Conservation (phyloP, 2,329 filamentous ascomycete genomes). For the Paecilomyces fulvus region DNA sequence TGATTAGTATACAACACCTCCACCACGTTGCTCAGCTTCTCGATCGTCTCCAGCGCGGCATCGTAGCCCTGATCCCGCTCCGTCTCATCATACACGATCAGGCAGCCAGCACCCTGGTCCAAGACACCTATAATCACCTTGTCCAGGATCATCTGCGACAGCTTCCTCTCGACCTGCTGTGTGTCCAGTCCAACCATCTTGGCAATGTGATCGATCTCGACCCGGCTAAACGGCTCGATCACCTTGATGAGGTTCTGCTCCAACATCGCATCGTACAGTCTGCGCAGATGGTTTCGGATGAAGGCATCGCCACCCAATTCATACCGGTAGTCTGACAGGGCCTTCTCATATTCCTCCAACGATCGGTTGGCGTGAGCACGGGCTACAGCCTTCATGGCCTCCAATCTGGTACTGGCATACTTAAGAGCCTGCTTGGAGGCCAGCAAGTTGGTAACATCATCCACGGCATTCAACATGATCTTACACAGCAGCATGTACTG, state of each 20-base stretch:
- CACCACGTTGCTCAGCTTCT: slow-evolving; percentile 94
- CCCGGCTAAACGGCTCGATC: slow-evolving; percentile 94
- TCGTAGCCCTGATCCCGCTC: slow-evolving; percentile 91
- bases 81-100: slow-evolving; percentile 95
- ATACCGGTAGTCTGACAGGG: slow-evolving; percentile 80
- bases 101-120: slow-evolving; percentile 92
- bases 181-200: slow-evolving; percentile 97
- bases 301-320: slow-evolving; percentile 92
- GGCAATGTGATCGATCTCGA: slow-evolving; percentile 93
- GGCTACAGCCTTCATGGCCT: slow-evolving; percentile 98
- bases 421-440: slow-evolving; percentile 93
- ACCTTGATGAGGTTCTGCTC: slow-evolving; percentile 99
- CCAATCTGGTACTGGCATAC: slow-evolving; percentile 89
- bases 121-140: slow-evolving; percentile 97
- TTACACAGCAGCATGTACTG: slow-evolving; percentile 99
- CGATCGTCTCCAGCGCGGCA: slow-evolving; percentile 85
- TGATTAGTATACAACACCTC: slow-evolving; percentile 98
- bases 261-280: slow-evolving; percentile 95
- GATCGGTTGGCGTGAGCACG: slow-evolving; percentile 92
- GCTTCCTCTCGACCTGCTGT: slow-evolving; percentile 92
- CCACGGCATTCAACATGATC: slow-evolving; percentile 95
- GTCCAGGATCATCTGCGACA: slow-evolving; percentile 99
- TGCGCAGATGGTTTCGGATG: slow-evolving; percentile 91
- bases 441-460: slow-evolving; percentile 94
- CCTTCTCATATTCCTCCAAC: slow-evolving; percentile 92